Base-by-base conservation (phyloP, 805 yeast species). In the Kuraishia molischiana region DNA sequence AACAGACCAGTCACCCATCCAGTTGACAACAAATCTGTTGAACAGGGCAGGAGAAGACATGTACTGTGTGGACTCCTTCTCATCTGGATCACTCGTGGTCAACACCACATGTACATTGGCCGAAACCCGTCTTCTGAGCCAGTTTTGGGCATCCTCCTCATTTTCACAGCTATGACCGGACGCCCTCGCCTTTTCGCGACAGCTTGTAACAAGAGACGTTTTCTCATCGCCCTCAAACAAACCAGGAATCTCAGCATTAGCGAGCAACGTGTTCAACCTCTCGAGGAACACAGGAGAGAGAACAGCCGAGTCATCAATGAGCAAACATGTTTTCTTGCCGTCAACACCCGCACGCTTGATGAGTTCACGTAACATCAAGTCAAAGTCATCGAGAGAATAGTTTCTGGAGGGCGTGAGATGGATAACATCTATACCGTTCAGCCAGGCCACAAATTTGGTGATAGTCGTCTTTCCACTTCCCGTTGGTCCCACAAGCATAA, bases 201-300 rank as follows among this genome's bases (percentile, higher is more conserved):
- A 77, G 2, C 69, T 46, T 2, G 55, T 56, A 62, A 83, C 61
- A 39, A 89, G 58, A 2, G 63, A 41, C 0, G 59, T 59, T 36
- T 63, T 69, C 6, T 84, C 89, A 8, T 85, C 94, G 0, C 78
- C 87, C 39, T 74, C 83, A 54, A 85, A 90, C 11, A 90, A 60
- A 3, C 95, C 96, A 1, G 96, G 96, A 29, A 87, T 69, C 50
- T 90, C 97, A 0, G 95, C 84, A 56, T 90, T 90, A 0, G 97
- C 96, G 29, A 90, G 66, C n/a, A 90, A 61, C 0, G 95, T 85
- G 49, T 90, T 90, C 92, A 90, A 86, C 43, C 95, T 64, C 55
- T 90, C 97, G 22, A 90, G 58, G 50, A 89, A 90, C 0, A 92
- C 66, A 0, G 94, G 67, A 24, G 85, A 89, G 31, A 78, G 47